Evolutionary conservation across 371 early-diverging fungal species (phyloP).

Genomic region (Saksenaea oblongispora): DNA sequence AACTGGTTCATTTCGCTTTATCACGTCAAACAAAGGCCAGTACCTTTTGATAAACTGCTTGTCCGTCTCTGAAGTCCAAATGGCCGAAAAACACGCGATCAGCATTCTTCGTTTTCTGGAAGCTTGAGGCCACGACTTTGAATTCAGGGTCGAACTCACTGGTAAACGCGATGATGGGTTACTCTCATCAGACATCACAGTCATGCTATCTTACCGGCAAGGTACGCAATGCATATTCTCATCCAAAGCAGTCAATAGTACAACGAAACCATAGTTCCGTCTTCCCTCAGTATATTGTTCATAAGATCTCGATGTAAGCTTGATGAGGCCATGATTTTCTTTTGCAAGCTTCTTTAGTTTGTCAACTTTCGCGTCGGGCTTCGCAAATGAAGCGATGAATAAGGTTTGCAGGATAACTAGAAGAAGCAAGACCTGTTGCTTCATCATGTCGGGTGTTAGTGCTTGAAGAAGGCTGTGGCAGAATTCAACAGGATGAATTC

Average conservation of each 20-base stretch:
- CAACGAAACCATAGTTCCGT: conserved; percentile 76
- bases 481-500: no score
- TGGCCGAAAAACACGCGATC: conserved; percentile 66
- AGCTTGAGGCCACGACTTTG: conserved; percentile 62
- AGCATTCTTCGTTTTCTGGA: conserved; percentile 50
- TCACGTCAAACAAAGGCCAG: background rate
- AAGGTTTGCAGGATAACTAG: conserved; percentile 4
- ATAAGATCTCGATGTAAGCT: conserved; percentile 64
- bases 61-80: conserved; percentile 75
- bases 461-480: background rate
- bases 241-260: conserved; percentile 75
- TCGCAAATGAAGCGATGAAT: conserved; percentile 15
- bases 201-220: conserved; percentile 64
- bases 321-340: conserved; percentile 53
- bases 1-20: background rate
- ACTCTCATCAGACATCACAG: background rate
- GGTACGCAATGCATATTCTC: conserved; percentile 70
- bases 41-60: conserved; percentile 76
- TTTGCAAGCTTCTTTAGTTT: conserved; percentile 40
- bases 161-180: conserved; percentile 10
- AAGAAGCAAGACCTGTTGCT: conserved; percentile 16
- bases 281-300: conserved; percentile 69
- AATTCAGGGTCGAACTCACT: conserved; percentile 81
- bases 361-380: conserved; percentile 36
- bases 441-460: background rate